Conservation (phyloP, 2,329 filamentous ascomycete genomes). For the Rhexocercosporidium sp. region DNA sequence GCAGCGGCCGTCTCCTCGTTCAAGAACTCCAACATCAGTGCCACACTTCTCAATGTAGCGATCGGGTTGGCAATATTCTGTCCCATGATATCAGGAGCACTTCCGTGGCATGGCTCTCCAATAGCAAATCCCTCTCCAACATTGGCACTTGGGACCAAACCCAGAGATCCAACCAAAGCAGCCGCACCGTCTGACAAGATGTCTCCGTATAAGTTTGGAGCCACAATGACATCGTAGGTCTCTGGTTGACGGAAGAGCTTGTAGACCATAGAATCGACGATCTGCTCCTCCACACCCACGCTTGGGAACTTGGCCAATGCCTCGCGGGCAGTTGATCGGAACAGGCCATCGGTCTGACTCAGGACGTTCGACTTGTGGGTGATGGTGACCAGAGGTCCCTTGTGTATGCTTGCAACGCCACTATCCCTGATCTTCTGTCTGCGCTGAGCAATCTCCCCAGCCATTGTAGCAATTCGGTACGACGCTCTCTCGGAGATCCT, state of each 20-base stretch:
- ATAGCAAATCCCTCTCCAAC: conserved; percentile 95
- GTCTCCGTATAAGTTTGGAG: conserved; percentile 96
- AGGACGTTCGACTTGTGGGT: conserved; percentile 99
- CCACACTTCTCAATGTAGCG: conserved; percentile 88
- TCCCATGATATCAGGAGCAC: conserved; percentile 94
- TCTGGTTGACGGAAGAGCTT: conserved; percentile 97
- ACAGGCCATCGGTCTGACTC: conserved; percentile 94
- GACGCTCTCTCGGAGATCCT: conserved; percentile 88
- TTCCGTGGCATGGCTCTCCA: conserved; percentile 96
- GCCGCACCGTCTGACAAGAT: conserved; percentile 95
- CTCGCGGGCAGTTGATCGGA: conserved; percentile 78
- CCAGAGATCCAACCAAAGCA: conserved; percentile 88
- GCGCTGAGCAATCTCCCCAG: conserved; percentile 90
- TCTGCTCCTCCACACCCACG: conserved; percentile 89
- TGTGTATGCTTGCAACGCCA: conserved; percentile 64
- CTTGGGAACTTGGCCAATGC: conserved; percentile 73
- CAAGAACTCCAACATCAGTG: conserved; percentile 95
- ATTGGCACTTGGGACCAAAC: conserved; percentile 93
- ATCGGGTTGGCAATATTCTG: conserved; percentile 94
- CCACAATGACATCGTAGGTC: conserved; percentile 97
- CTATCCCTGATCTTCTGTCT: conserved; percentile 78
- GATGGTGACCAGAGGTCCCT: conserved; percentile 81
- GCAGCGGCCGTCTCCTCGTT: conserved; percentile 86
- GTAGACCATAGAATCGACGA: conserved; percentile 99
- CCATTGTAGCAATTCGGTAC: conserved; percentile 87